These are phyloP conservation scores for Dichotomopilus funicola DNA, from an alignment of 2,329 filamentous ascomycete genomes.

Conservation along the genomic window DNA sequence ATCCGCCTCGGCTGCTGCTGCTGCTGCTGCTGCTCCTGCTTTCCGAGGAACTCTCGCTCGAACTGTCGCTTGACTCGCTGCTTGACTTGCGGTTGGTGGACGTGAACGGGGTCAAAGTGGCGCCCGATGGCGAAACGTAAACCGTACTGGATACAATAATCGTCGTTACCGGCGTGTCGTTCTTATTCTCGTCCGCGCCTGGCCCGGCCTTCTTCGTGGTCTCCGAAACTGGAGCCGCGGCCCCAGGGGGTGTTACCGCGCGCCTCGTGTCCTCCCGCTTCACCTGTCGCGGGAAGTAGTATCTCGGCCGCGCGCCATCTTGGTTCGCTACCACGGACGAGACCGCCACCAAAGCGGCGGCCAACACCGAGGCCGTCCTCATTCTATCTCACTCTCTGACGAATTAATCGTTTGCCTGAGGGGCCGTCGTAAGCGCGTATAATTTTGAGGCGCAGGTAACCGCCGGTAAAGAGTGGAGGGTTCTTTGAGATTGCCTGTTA, in stretches of 20 bases:
- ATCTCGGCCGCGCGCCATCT: conserved; percentile 40
- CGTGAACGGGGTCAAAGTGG: neutral
- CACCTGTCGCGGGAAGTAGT: conserved; percentile 53
- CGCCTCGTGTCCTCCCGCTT: conserved; percentile 44
- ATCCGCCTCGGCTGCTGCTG: too few species aligned
- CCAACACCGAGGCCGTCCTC: conserved; percentile 44
- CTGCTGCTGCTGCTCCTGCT: neutral
- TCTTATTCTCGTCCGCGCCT: neutral
- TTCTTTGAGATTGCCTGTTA: conserved; percentile 21
- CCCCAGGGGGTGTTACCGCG: conserved; percentile 31
- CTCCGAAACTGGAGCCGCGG: neutral
- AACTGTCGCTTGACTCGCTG: neutral
- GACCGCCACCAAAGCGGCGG: conserved; percentile 44
- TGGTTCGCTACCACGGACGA: conserved; percentile 38
- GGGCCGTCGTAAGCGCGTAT: neutral
- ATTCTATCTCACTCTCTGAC: conserved; percentile 33
- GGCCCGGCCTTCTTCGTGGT: conserved; percentile 5
- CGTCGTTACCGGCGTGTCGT: conserved; percentile 5
- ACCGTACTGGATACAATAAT: conserved; percentile 6
- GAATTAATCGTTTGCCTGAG: conserved; percentile 16
- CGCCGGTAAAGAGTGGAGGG: conserved; percentile 7
- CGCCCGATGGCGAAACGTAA: conserved; percentile 1
- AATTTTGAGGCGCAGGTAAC: neutral
- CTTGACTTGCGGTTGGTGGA: neutral
- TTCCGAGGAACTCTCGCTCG: neutral